phyloP scores from a whole-genome alignment of 1,284 basidiomycete genomes.

The Microbotryum scabiosae region DNA sequence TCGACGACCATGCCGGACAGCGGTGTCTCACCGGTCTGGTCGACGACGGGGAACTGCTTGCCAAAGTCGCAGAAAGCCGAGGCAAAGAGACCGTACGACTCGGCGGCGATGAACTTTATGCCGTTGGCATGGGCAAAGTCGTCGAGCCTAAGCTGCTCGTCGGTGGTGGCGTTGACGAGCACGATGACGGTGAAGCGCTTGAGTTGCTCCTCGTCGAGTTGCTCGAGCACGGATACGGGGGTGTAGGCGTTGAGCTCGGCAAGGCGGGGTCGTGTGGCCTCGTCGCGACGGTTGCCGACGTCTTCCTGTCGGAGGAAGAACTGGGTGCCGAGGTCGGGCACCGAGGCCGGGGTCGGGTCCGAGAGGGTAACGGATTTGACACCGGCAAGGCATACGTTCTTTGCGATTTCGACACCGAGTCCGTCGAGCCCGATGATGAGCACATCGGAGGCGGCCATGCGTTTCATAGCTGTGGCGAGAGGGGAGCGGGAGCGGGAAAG shows the following conservation, averaged over 20 bases:
- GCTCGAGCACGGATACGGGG: conserved; percentile 70
- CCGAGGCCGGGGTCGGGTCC: conserved; percentile 77
- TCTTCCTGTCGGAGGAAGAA: conserved; percentile 90
- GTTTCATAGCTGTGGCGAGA: conserved; percentile 73
- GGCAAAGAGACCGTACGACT: conserved; percentile 90
- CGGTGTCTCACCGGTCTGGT: conserved; percentile 90
- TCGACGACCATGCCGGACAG: conserved; percentile 92
- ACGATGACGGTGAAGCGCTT: conserved; percentile 73
- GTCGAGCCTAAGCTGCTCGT: conserved; percentile 88
- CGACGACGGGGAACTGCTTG: conserved; percentile 83
- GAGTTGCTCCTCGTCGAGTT: conserved; percentile 67
- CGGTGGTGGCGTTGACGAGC: conserved; percentile 65
- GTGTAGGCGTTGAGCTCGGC: conserved; percentile 96
- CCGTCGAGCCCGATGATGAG: conserved; percentile 90
- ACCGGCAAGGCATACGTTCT: conserved; percentile 90
- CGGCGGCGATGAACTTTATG: conserved; percentile 85
- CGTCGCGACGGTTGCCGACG: conserved; percentile 76
- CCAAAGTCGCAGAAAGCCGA: conserved; percentile 97
- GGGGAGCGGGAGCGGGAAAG: neutral
- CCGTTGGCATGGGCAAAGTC: conserved; percentile 83
- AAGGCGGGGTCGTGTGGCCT: conserved; percentile 77
- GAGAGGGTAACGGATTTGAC: conserved; percentile 97
- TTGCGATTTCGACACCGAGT: conserved; percentile 94
- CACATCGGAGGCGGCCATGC: conserved; percentile 94
- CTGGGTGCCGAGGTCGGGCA: conserved; percentile 88